These are phyloP conservation scores for Penicillium desertorum DNA, from an alignment of 495 filamentous ascomycete species.

Conservation along the genomic window DNA sequence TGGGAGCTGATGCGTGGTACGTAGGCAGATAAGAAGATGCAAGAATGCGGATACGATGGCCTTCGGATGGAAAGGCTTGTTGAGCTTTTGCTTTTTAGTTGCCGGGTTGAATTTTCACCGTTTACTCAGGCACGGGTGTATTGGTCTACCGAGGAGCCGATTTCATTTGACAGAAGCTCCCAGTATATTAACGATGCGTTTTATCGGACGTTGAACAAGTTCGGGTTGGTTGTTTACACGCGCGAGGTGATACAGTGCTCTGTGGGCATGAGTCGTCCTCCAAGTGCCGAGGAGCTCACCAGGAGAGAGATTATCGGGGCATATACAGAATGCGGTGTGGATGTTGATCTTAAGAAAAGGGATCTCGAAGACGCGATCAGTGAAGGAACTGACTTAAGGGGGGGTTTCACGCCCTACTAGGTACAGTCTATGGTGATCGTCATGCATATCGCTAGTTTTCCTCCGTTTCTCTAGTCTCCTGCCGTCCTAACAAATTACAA, in stretches of 20 bases:
- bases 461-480: too few relatives aligned
- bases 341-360: background rate
- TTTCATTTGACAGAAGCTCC: background rate
- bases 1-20: background rate
- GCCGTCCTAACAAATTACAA: too few relatives aligned
- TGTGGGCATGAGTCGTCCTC: too few relatives aligned
- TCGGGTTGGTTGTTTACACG: constrained; percentile 8
- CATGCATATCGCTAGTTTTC: too few relatives aligned
- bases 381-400: too few relatives aligned
- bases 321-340: constrained; percentile 3
- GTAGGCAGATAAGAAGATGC: constrained; percentile 2
- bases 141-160: constrained; percentile 12
- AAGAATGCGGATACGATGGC: constrained; percentile 7
- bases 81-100: constrained; percentile 5
- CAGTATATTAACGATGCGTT: constrained; percentile 1
- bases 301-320: background rate
- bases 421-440: too few relatives aligned
- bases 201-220: constrained; percentile 1
- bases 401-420: too few relatives aligned
- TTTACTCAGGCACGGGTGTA: background rate
- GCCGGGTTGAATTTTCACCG: background rate
- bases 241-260: background rate
- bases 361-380: background rate
- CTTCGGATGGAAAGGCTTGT: constrained; percentile 21
- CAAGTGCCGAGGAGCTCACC: background rate